phyloP scores from a whole-genome alignment of 2,329 filamentous ascomycete species.

The Alternaria gansuensis region DNA sequence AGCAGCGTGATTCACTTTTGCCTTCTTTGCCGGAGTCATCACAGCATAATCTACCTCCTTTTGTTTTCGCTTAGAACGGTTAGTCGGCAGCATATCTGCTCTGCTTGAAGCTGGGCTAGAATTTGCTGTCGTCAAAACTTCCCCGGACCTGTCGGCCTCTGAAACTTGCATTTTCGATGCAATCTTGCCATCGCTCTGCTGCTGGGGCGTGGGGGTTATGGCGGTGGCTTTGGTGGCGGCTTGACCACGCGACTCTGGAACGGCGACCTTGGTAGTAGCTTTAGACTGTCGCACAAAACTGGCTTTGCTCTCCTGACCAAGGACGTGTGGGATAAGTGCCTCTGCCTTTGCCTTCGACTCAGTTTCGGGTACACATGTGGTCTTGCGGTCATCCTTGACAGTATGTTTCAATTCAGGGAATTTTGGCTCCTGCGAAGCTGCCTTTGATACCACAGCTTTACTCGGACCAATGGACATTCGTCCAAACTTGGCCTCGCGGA shows the following conservation, averaged over 20 bases:
- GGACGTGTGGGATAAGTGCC: not conserved
- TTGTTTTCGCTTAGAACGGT: not conserved
- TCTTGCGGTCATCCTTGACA: not conserved
- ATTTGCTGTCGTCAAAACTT: not conserved
- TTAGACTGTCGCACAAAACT: not conserved
- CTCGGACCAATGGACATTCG: not conserved
- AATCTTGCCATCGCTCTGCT: not conserved
- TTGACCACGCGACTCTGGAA: not conserved
- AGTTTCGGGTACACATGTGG: not conserved
- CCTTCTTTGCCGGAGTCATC: not conserved
- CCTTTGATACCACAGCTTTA: not conserved
- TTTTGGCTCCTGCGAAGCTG: not conserved
- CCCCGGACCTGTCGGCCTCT: not conserved
- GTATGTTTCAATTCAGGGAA: not conserved
- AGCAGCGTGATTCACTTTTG: not conserved
- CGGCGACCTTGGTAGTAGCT: not conserved
- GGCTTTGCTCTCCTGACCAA: not conserved
- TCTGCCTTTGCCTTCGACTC: not conserved
- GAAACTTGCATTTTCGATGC: not conserved
- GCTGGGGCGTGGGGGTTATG: not conserved
- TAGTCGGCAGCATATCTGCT: not conserved
- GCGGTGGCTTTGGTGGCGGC: not conserved
- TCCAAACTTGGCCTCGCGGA: constrained; percentile 3
- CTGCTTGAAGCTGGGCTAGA: not conserved
- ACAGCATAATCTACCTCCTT: not conserved